A percentile compares a stretch with the other conserved stretches of the same genome.
These are phyloP conservation scores for Suillus decipiens DNA, from an alignment of 768 basidiomycete species.

Conservation along the genomic window DNA sequence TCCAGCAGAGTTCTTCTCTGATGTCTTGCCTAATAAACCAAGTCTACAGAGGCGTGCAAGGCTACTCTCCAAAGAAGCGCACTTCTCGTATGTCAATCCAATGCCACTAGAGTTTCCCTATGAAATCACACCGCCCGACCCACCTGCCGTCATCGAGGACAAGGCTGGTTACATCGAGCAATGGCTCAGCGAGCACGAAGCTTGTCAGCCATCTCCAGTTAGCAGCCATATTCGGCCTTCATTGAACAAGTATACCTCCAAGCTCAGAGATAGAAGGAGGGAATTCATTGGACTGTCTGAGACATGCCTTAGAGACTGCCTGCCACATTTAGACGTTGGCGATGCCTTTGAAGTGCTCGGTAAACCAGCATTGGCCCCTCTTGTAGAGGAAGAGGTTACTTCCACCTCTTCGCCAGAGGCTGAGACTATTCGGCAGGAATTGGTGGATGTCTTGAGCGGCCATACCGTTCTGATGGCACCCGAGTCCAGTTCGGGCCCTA, in stretches of 20 bases:
- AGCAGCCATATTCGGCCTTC: slow-evolving; percentile 10
- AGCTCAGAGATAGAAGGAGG: slow-evolving; percentile 51
- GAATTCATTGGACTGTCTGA: slow-evolving; percentile 75
- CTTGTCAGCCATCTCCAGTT: slow-evolving; percentile 35
- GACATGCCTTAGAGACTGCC: slow-evolving; percentile 66
- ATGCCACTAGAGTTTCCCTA: slow-evolving; percentile 85
- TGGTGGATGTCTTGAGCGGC: slow-evolving; percentile 83
- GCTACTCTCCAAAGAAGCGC: slow-evolving; percentile 54
- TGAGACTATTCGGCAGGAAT: slow-evolving; percentile 58
- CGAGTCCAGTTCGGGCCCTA: slow-evolving; percentile 23
- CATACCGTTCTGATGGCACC: slow-evolving; percentile 65
- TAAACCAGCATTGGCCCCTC: slow-evolving; percentile 48
- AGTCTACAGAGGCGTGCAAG: slow-evolving; percentile 72
- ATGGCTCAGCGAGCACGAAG: slow-evolving; percentile 73
- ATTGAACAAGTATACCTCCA: slow-evolving; percentile 50
- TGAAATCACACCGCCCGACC: slow-evolving; percentile 57
- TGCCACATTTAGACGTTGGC: slow-evolving; percentile 86
- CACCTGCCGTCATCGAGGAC: slow-evolving; percentile 50
- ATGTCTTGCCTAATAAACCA: slow-evolving; percentile 51
- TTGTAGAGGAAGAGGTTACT: slow-evolving; percentile 30
- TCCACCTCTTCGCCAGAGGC: slow-evolving; percentile 28
- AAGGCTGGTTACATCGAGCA: slow-evolving; percentile 68
- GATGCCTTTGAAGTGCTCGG: slow-evolving; percentile 76
- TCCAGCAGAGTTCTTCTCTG: slow-evolving; percentile 50
- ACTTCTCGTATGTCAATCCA: slow-evolving; percentile 84